phyloP scores from a whole-genome alignment of 2,329 filamentous ascomycete genomes.

The Colletotrichum coccodes region DNA sequence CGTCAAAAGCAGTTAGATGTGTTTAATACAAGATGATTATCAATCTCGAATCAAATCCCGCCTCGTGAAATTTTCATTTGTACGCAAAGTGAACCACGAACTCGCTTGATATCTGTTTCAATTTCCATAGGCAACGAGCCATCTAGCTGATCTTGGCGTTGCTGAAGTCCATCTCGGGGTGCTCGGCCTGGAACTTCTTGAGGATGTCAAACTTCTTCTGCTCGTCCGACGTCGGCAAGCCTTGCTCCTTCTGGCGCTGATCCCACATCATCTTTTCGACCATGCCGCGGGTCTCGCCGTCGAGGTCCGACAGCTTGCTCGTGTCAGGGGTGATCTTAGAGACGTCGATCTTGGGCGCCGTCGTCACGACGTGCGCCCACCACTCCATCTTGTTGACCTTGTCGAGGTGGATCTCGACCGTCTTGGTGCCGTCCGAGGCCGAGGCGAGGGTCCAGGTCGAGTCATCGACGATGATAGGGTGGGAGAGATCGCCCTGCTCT shows the following conservation, averaged over 20 bases:
- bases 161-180: slow-evolving; percentile 78
- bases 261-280: slow-evolving; percentile 99
- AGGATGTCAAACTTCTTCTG: slow-evolving; percentile 94
- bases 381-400: slow-evolving; percentile 98
- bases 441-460: slow-evolving; percentile 92
- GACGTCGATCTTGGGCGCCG: slow-evolving; percentile 91
- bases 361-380: slow-evolving; percentile 93
- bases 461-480: slow-evolving; percentile 83
- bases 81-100: background rate
- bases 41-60: background rate
- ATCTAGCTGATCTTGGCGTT: slow-evolving; percentile 70
- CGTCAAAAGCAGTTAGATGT: background rate
- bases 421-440: slow-evolving; percentile 73
- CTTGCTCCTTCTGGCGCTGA: slow-evolving; percentile 95
- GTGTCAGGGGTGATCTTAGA: slow-evolving; percentile 95
- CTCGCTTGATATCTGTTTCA: background rate
- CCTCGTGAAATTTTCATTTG: background rate
- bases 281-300: slow-evolving; percentile 95
- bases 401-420: slow-evolving; percentile 86
- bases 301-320: slow-evolving; percentile 89
- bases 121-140: background rate
- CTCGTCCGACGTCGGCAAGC: slow-evolving; percentile 90
- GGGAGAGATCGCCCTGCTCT: slow-evolving; percentile 82
- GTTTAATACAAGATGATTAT: background rate
- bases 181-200: slow-evolving; percentile 89